A percentile compares a stretch with the other conserved stretches of the same genome.
Evolutionary conservation across 306 rosid genomes (phyloP).

Genomic region (Carpinus fangiana): DNA sequence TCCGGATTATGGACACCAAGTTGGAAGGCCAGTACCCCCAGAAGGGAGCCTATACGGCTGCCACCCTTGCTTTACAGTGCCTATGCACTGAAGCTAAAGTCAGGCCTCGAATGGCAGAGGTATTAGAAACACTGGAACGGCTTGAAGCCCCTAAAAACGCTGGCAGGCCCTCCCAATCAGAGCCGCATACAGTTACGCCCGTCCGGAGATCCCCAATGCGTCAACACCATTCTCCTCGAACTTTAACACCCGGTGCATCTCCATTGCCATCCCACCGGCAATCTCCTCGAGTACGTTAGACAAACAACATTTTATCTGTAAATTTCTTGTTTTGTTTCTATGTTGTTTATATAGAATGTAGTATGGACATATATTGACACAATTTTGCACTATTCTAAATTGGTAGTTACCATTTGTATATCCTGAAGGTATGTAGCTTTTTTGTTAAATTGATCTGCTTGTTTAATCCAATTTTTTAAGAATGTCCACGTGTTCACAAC

Average conservation of each 20-base stretch:
- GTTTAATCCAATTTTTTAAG: conserved; percentile 9
- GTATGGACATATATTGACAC: conserved; percentile 34
- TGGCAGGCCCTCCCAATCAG: conserved; percentile 40
- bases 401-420: conserved; percentile 25
- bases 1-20: conserved; percentile 91
- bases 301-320: conserved; percentile 28
- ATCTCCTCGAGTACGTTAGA: conserved; percentile 43
- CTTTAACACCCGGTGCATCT: conserved; percentile 53
- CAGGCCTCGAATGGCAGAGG: conserved; percentile 81
- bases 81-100: conserved; percentile 67
- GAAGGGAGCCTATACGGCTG: conserved; percentile 75
- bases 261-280: conserved; percentile 58
- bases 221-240: conserved; percentile 44
- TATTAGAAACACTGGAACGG: conserved; percentile 63
- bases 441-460: conserved; percentile 4
- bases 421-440: conserved; percentile 13
- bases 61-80: conserved; percentile 74
- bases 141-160: conserved; percentile 59
- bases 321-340: conserved; percentile 31
- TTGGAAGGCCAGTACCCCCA: conserved; percentile 89
- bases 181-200: conserved; percentile 36
- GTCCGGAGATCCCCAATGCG: conserved; percentile 50
- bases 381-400: conserved; percentile 33
- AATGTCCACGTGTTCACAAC: neutral
- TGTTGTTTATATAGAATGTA: conserved; percentile 30